Evolutionary conservation across 768 basidiomycete species (phyloP).

Genomic region (Naganishia onofrii): DNA sequence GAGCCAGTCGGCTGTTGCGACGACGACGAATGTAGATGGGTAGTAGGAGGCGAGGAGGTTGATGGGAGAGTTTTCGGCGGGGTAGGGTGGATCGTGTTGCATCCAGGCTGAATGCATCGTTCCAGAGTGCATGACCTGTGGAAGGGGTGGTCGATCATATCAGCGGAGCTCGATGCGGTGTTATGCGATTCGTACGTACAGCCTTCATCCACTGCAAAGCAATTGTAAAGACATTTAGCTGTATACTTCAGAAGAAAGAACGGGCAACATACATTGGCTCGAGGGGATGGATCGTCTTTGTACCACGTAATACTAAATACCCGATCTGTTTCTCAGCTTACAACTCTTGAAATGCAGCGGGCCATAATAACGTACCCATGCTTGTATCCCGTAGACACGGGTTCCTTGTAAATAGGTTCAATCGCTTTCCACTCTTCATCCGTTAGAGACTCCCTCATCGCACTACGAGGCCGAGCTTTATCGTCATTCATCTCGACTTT

Average conservation of each 20-base stretch:
- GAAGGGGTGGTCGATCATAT: not conserved
- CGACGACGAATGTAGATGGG: conserved; percentile 26
- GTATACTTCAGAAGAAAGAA: not conserved
- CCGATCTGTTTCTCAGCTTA: too few species aligned
- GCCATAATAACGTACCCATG: not conserved
- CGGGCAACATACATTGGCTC: not conserved
- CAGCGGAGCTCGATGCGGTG: too few species aligned
- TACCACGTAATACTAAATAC: conserved; percentile 1
- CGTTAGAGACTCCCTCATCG: not conserved
- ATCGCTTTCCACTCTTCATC: conserved; percentile 4
- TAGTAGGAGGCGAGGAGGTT: conserved; percentile 24
- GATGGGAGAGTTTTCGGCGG: conserved; percentile 13
- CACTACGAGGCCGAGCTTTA: not conserved
- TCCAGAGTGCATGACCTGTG: not conserved
- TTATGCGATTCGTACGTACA: too few species aligned
- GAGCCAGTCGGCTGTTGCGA: conserved; percentile 27
- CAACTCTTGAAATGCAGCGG: too few species aligned
- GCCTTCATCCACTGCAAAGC: conserved; percentile 1
- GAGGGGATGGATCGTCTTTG: conserved; percentile 1
- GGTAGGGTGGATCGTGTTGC: conserved; percentile 24
- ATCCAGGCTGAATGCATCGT: not conserved
- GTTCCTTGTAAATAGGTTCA: not conserved
- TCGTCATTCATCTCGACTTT: conserved; percentile 15
- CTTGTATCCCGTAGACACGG: conserved; percentile 6
- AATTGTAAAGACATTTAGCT: not conserved